Evolutionary conservation across 2,329 filamentous ascomycete species (phyloP), one percentile per base, ranked within the genome.

Genomic region (Ascochyta viciae-villosae): DNA sequence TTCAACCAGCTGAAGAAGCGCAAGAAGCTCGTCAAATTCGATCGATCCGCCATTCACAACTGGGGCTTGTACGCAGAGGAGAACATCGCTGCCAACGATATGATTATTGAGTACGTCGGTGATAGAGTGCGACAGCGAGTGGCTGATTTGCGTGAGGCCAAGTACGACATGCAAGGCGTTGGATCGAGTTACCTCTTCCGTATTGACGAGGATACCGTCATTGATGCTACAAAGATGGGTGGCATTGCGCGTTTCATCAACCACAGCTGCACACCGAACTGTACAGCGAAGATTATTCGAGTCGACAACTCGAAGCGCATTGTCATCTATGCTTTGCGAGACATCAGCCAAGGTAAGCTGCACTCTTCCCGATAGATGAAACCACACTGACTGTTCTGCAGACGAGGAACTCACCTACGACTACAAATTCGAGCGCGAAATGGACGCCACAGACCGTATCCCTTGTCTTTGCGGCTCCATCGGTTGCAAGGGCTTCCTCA

Each of bases 1-100:
- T 99, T 99, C 84, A 99, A 99, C 77, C 95, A 98, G 80, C 87
- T 99, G 55, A 97, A 98, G 84, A 99, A 98, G 80, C 90, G 95
- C 59, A 99, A 98, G 87, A 99, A 99, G 82, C 93, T 94, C 1
- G 95, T 99, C 75, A 95, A 96, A 74, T 99, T 99, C 77, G 95
- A 94, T 54, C 87, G 95, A 40, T 99, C 95, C 48, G 95, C 95
- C 41, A 99, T 99, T 68, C 95, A 99, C 78, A 98, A 97, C 70
- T 99, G 95, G 95, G 95, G 95, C 26, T 80, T 99, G 26, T 99
- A 99, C 73, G 93, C 95, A 3, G 94, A 97, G 83, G 95, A 99
- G 78, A 95, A 96, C 72, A 99, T 99, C 62, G 86, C 90, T 57
- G 92, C 94, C 74, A 96, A 96, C 75, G 95, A 99, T 77, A 97